Conservation (phyloP, 148 eudicot species). For the Rhododendron mucronatum region DNA sequence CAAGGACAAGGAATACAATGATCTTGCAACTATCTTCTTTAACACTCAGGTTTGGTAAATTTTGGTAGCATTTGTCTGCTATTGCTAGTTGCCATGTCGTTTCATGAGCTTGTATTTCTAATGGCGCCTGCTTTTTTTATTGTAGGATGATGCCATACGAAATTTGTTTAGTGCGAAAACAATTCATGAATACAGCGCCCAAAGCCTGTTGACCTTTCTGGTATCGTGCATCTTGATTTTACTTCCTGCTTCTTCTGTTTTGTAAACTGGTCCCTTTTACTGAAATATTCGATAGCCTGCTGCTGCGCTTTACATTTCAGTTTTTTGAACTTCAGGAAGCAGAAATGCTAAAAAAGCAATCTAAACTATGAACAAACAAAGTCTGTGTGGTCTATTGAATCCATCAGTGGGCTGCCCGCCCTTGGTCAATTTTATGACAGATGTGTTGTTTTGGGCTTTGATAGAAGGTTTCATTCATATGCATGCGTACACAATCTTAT, state of each 20-base stretch:
- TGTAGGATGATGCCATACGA: slow-evolving; percentile 98
- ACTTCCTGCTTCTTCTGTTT: not conserved
- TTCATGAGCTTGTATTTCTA: not conserved
- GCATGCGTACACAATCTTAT: not conserved
- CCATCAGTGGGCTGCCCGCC: not conserved
- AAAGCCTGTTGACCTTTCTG: slow-evolving; percentile 89
- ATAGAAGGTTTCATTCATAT: not conserved
- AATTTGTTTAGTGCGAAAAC: slow-evolving; percentile 98
- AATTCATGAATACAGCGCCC: slow-evolving; percentile 90
- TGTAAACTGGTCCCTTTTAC: not conserved
- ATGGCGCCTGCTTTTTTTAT: slow-evolving; percentile 9
- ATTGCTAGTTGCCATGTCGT: slow-evolving; percentile 5
- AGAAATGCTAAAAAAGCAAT: not conserved
- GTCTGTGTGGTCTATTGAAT: not conserved
- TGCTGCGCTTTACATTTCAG: not conserved
- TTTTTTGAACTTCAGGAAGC: not conserved
- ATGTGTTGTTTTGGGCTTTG: not conserved
- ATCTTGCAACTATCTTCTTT: slow-evolving; percentile 97
- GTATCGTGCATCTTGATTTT: slow-evolving; percentile 32
- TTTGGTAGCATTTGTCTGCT: slow-evolving; percentile 4
- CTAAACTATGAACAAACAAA: not conserved
- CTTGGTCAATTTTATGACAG: not conserved
- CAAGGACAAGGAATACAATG: slow-evolving; percentile 77
- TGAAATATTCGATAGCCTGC: not conserved
- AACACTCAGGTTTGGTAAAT: slow-evolving; percentile 75